Base-by-base conservation (phyloP, 371 early-diverging fungal genomes). In the Saksenaea oblongispora region DNA sequence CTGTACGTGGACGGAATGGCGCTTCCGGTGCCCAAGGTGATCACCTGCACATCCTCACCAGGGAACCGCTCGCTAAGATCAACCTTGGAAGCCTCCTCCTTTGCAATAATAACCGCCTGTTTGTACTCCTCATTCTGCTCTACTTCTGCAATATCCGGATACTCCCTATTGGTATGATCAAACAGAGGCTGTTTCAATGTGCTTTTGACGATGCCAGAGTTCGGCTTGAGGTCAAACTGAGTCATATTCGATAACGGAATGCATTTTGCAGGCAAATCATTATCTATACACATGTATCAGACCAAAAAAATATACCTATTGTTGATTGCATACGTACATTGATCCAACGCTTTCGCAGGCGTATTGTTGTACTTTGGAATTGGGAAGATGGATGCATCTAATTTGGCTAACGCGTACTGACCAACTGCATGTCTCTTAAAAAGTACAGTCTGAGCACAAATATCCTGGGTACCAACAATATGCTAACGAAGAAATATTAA, bases 11-110 rank as follows among this genome's bases (percentile, higher is more conserved):
- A 92, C 1, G 99, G 99, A 36, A 97, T 78, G 0, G 98, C 90
- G 18, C 99, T 95, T 8, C 98, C 99, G 0, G 99, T 99, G 10
- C 99, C 99, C 8, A 96, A 85, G 0, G 96, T 87, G 14, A 90
- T 85, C 15, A 92, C 62, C 7, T 80, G 70, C 3, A 87, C 75
- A 53, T 86, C 76, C 4, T 75, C 68, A 18, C 87, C 85, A 28
- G 85, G 82, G 60, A 83, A 74, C 9, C 44, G 27, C 7, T 61
- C 36, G 22, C 44, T 34, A 1, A 55, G 35, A n/a, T 66, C 51
- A 0, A 77, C 76, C 17, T 64, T 58, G 9, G 58, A 58, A 28
- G 83, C 77, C 24, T 77, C 76, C 39, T 59, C 69, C 58, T 73
- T 39, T 5, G 81, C 82, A 27, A 69, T 44, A 11, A 59, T 58